These are phyloP conservation scores for Cenococcum geophilum DNA, from an alignment of 495 filamentous ascomycete genomes.

Conservation along the genomic window DNA sequence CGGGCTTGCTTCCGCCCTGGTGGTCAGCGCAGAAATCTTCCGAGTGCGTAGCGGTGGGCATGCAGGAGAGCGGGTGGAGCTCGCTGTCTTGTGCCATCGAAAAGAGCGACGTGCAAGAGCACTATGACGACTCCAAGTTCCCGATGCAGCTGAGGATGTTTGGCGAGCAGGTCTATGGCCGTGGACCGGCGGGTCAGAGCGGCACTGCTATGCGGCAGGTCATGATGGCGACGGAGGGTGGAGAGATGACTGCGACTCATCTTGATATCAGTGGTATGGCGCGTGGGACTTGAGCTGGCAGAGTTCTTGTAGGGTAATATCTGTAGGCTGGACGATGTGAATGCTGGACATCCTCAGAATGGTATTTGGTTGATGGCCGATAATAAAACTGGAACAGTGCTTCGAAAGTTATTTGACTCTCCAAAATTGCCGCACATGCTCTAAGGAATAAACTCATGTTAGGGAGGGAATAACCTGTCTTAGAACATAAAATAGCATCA, in stretches of 20 bases:
- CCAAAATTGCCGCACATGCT: no score
- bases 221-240: slow-evolving; percentile 16
- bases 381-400: no score
- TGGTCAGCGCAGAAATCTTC: slow-evolving; percentile 36
- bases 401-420: no score
- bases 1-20: slow-evolving; percentile 40
- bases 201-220: slow-evolving; percentile 15
- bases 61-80: slow-evolving; percentile 20
- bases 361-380: no score
- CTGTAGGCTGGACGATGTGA: no score
- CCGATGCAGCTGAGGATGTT: slow-evolving; percentile 44
- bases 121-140: slow-evolving; percentile 40
- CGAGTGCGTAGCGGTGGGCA: slow-evolving; percentile 30
- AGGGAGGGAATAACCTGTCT: no score
- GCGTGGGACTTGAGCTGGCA: no score
- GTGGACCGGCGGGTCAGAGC: slow-evolving; percentile 9
- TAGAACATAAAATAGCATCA: no score
- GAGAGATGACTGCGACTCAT: background rate
- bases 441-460: no score
- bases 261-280: no score
- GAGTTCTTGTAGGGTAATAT: no score
- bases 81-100: slow-evolving; percentile 29
- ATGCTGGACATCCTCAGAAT: no score
- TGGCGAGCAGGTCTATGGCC: slow-evolving; percentile 31
- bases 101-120: slow-evolving; percentile 39